Evolutionary conservation across 2,329 filamentous ascomycete genomes (phyloP), one percentile per base, ranked within the genome.

Genomic region (Botrytis hyacinthi): DNA sequence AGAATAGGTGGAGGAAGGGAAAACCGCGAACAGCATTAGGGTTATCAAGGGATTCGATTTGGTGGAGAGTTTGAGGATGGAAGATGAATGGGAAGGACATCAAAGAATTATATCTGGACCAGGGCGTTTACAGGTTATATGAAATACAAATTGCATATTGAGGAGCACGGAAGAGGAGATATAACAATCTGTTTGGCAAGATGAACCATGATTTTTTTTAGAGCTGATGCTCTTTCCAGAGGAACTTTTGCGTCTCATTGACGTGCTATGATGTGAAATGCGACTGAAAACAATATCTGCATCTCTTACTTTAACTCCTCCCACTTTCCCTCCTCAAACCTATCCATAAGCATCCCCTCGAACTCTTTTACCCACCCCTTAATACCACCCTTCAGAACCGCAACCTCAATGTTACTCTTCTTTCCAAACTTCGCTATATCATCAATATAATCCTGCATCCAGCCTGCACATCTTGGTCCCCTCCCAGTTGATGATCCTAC

Each of bases 1-100:
- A 86, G 90, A 80, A 91, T 93, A 78, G 89, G 88, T 76, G 88
- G 89, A 74, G 87, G 89, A 79, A 74, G 80, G 75, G 80, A 80
- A 59, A 87, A 91, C 76, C 74, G 73, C 65, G 71, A 42, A 62
- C 44, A 57, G 69, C 63, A 44, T 42, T 67, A 29, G 29, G 14
- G 4, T 42, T 51, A 37, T 48, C 22, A 8, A 29, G 54, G 44
- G 29, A 73, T 35, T 29, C 9, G 14, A 6, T 18, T 57, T 18
- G 48, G n/a, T 5, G 51, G n/a, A 57, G n/a, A 32, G 29, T n/a
- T 57, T 18, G 6, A 57, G 51, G 51, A 32, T 29, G 51, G 18
- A 57, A 18, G n/a, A 60, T 73, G 44, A 26, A 61, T 37, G 65
- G 32, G 35, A 61, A 74, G 16, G 71, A 74, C 67, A 46, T 40